Evolutionary conservation across 1,284 basidiomycete genomes (phyloP).

Genomic region (Puccinia coronata): DNA sequence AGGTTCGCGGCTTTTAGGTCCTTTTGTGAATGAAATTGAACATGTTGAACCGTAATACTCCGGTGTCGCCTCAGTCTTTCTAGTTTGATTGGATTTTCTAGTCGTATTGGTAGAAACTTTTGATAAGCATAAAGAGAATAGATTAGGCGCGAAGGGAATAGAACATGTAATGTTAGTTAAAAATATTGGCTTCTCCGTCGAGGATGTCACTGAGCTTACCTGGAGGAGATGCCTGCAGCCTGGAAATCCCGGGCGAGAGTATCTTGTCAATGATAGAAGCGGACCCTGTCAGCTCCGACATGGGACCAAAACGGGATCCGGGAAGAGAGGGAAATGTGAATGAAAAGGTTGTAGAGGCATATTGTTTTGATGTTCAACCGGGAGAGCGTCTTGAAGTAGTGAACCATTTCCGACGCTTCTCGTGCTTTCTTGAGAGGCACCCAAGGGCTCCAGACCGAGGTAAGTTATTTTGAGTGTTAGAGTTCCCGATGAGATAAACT

Average conservation of each 20-base stretch:
- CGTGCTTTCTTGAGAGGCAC: no score
- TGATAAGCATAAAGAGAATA: no score
- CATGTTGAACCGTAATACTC: no score
- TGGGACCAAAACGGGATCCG: constrained; percentile 6
- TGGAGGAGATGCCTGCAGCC: neutral
- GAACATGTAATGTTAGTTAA: neutral
- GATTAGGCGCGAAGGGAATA: no score
- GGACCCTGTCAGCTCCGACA: constrained; percentile 41
- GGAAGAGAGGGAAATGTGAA: neutral
- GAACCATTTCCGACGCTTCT: constrained; percentile 3
- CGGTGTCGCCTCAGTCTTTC: no score
- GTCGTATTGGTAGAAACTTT: no score
- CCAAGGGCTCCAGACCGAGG: no score
- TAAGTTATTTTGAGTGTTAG: no score
- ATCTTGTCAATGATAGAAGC: constrained; percentile 28
- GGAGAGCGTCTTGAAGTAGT: neutral
- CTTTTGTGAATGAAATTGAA: no score
- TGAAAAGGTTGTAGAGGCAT: constrained; percentile 5
- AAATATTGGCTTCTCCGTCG: neutral
- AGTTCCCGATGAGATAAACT: no score
- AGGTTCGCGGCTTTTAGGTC: no score
- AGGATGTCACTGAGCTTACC: constrained; percentile 5
- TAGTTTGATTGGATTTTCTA: no score
- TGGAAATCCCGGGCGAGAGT: constrained; percentile 10
- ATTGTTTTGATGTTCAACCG: neutral